Conservation (phyloP, 345 rosid genomes). For the Eucalyptus marginata region DNA sequence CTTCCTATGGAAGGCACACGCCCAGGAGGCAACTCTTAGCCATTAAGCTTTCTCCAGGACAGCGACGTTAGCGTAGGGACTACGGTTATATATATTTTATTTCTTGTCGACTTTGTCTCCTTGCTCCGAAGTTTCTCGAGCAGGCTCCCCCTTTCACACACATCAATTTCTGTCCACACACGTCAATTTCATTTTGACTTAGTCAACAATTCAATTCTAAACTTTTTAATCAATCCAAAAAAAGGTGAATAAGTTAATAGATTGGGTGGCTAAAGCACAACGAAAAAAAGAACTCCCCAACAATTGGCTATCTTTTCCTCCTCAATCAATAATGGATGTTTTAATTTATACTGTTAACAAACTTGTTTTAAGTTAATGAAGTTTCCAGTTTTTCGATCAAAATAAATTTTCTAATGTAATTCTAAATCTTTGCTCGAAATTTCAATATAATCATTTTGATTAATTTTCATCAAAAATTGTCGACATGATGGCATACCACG, state of each 20-base stretch:
- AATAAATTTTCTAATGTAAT: too few species aligned
- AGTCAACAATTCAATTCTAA: fast-evolving
- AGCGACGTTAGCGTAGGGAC: neutral
- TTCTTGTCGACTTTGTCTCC: neutral
- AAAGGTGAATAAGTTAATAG: too few species aligned
- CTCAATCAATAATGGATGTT: too few species aligned
- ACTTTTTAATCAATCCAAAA: too few species aligned
- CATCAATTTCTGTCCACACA: neutral
- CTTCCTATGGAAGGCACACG: neutral
- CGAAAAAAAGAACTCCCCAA: fast-evolving
- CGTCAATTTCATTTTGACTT: neutral
- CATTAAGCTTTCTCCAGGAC: neutral
- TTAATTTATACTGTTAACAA: too few species aligned
- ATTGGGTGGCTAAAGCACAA: too few species aligned
- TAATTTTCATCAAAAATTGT: neutral
- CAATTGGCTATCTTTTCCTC: too few species aligned
- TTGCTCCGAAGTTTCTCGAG: neutral
- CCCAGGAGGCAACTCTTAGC: neutral
- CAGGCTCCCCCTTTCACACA: fast-evolving
- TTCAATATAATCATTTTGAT: too few species aligned
- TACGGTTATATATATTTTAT: neutral
- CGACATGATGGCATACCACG: neutral
- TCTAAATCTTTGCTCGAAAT: too few species aligned
- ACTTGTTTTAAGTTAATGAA: too few species aligned
- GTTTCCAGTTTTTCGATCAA: too few species aligned